Percentiles rank a stretch among this genome's conserved stretches.
phyloP scores from a whole-genome alignment of 2,329 filamentous ascomycete species.

The Nemania sp. region DNA sequence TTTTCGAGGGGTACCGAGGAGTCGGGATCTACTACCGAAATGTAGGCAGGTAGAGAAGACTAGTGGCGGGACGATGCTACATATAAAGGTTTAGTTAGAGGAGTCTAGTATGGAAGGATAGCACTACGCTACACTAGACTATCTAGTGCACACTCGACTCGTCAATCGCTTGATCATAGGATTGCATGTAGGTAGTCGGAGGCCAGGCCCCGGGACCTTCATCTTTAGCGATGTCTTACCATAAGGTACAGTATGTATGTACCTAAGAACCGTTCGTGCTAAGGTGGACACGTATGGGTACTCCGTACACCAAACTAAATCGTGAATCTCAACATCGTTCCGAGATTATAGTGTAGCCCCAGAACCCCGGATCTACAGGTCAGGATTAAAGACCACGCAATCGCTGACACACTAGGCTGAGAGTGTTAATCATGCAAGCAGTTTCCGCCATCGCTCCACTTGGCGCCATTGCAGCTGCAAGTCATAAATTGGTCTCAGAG shows the following conservation, averaged over 20 bases:
- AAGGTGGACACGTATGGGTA: constrained; percentile 9
- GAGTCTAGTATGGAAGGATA: constrained; percentile 8
- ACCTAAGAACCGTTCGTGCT: neutral
- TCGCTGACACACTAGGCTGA: constrained; percentile 3
- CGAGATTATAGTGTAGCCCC: constrained; percentile 22
- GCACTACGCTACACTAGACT: constrained; percentile 2
- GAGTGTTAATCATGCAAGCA: constrained; percentile 3
- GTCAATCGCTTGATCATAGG: constrained; percentile 1
- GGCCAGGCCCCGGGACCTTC: neutral
- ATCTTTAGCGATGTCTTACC: too few species aligned
- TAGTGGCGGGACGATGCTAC: neutral
- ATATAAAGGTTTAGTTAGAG: neutral
- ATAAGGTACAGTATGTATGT: too few species aligned
- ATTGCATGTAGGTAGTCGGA: constrained; percentile 7
- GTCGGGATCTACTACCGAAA: constrained; percentile 1
- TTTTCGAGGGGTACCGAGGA: neutral
- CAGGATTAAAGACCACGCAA: constrained; percentile 12
- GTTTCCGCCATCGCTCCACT: neutral
- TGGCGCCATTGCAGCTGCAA: constrained; percentile 3
- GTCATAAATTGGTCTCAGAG: constrained; percentile 4
- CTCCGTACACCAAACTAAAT: constrained; percentile 9
- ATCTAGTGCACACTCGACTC: too few species aligned
- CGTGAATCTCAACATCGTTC: constrained; percentile 19
- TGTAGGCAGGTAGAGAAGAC: neutral
- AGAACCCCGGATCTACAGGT: constrained; percentile 23